Percentiles rank a stretch among this genome's conserved stretches.
phyloP scores from a whole-genome alignment of 768 basidiomycete species.

The Gloeopeniophorella convolvens region DNA sequence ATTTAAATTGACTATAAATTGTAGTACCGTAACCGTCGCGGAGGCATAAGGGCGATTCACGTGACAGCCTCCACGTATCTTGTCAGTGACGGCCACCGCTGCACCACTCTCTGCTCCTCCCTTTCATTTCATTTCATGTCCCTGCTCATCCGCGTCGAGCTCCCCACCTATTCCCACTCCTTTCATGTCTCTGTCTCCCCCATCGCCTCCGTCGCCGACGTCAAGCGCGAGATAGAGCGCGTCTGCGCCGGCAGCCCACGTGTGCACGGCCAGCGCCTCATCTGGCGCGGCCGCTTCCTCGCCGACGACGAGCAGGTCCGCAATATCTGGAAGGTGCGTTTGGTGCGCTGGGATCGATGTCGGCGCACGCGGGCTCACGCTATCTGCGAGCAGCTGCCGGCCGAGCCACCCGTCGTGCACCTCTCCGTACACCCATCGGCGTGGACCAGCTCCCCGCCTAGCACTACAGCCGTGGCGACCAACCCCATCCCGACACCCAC shows the following conservation, averaged over 20 bases:
- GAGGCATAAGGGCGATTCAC: neutral
- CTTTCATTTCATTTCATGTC: conserved; percentile 11
- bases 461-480: conserved; percentile 22
- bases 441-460: conserved; percentile 55
- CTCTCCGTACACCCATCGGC: conserved; percentile 76
- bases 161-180: conserved; percentile 68
- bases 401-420: conserved; percentile 59
- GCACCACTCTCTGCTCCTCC: neutral
- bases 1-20: too few relatives aligned
- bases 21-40: neutral
- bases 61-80: conserved; percentile 17
- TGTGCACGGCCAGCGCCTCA: conserved; percentile 67
- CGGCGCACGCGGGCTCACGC: neutral
- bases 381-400: conserved; percentile 36
- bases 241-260: conserved; percentile 59
- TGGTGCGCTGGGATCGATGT: conserved; percentile 10
- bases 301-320: conserved; percentile 57
- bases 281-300: conserved; percentile 67
- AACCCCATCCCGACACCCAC: conserved; percentile 9
- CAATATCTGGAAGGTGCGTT: conserved; percentile 63
- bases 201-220: conserved; percentile 47
- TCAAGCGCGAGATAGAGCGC: conserved; percentile 60
- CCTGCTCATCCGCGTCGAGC: conserved; percentile 53
- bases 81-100: neutral
- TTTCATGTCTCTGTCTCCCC: conserved; percentile 48